phyloP scores from a whole-genome alignment of 805 yeast species.

The Nakazawaea holstii region DNA sequence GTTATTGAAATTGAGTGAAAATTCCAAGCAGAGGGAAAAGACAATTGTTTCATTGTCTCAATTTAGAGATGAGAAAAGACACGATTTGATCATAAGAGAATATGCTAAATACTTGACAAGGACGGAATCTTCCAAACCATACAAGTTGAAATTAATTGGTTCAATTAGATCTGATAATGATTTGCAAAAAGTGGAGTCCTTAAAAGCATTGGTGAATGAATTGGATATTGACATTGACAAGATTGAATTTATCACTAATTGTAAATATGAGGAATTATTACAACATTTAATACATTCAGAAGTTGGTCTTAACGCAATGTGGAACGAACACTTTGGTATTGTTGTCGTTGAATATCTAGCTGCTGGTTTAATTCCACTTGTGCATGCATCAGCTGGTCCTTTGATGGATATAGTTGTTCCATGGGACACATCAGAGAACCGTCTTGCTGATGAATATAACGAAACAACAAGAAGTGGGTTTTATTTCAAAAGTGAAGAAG shows the following conservation, averaged over 20 bases:
- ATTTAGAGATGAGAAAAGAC: slow-evolving; percentile 94
- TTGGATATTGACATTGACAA: slow-evolving; percentile 35
- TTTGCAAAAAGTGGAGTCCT: slow-evolving; percentile 44
- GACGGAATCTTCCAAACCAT: slow-evolving; percentile 30
- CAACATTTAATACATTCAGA: slow-evolving; percentile 48
- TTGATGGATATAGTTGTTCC: slow-evolving; percentile 75
- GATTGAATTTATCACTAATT: slow-evolving; percentile 61
- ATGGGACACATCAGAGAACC: slow-evolving; percentile 29
- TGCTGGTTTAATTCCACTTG: slow-evolving; percentile 81
- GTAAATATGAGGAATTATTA: slow-evolving; percentile 61
- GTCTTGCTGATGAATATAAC: slow-evolving; percentile 19
- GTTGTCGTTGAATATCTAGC: slow-evolving; percentile 92
- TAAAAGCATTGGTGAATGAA: slow-evolving; percentile 40
- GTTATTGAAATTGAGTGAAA: slow-evolving; percentile 15
- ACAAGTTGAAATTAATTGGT: slow-evolving; percentile 69
- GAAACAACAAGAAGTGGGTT: slow-evolving; percentile 60
- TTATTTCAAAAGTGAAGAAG: slow-evolving; percentile 64
- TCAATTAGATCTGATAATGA: slow-evolving; percentile 74
- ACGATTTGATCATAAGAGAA: slow-evolving; percentile 59
- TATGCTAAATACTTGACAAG: slow-evolving; percentile 47
- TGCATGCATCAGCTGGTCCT: slow-evolving; percentile 96
- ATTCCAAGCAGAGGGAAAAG: slow-evolving; percentile 24
- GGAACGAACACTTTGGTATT: slow-evolving; percentile 99
- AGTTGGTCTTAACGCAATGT: slow-evolving; percentile 92
- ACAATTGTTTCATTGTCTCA: slow-evolving; percentile 73